Evolutionary conservation across 2,329 filamentous ascomycete species (phyloP).

Genomic region (Colletotrichum cordylinicola): DNA sequence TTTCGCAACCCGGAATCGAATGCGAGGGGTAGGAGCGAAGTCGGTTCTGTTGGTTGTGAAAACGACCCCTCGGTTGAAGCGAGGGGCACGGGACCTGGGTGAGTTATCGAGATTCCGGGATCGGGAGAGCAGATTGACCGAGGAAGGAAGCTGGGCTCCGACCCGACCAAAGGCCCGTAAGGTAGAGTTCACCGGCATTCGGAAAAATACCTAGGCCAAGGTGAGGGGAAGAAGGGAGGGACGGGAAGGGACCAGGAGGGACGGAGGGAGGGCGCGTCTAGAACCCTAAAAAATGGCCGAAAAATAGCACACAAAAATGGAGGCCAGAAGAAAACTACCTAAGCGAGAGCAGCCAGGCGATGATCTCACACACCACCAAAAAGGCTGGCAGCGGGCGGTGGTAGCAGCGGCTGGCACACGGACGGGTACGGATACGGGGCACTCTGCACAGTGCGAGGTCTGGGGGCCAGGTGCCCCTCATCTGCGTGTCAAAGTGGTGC

Average conservation of each 20-base stretch:
- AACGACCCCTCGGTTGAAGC: not conserved
- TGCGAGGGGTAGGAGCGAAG: not conserved
- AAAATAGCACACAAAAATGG: constrained; percentile 19
- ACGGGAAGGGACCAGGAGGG: not conserved
- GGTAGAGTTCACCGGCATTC: not conserved
- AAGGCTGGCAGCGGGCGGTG: not conserved
- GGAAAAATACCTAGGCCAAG: not conserved
- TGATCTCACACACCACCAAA: constrained; percentile 1
- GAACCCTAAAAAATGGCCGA: constrained; percentile 15
- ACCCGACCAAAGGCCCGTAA: not conserved
- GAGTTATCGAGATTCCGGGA: not conserved
- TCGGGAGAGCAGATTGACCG: constrained; percentile 15
- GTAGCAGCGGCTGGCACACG: not conserved
- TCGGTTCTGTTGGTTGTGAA: not conserved
- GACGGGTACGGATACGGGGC: not conserved
- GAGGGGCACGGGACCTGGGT: not conserved
- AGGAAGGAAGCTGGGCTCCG: not conserved
- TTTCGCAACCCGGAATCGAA: not conserved
- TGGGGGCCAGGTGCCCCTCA: not conserved
- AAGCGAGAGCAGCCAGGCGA: constrained; percentile 12
- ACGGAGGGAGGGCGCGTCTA: not conserved
- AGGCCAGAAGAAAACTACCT: constrained; percentile 8
- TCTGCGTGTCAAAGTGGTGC: not conserved
- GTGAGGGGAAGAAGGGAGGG: not conserved
- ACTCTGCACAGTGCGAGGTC: not conserved